These are phyloP conservation scores for Umbelopsis isabellina DNA, from an alignment of 192 early-diverging fungal genomes.

Conservation along the genomic window DNA sequence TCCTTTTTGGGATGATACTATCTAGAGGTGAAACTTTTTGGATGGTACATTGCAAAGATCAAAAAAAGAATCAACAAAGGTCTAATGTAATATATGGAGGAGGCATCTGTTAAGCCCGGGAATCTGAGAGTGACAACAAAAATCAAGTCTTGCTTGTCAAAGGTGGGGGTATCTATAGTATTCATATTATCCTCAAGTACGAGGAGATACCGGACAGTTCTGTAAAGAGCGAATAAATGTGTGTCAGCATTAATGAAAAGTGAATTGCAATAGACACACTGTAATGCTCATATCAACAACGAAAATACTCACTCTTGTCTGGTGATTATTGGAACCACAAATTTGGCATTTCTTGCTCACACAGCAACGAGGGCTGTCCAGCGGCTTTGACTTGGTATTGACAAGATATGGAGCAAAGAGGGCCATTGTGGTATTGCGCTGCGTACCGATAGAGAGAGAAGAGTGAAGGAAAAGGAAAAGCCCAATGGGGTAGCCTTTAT, in stretches of 20 bases:
- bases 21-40: no score
- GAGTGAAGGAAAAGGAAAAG: conserved; percentile 14
- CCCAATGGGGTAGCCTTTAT: conserved; percentile 5
- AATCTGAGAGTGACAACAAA: not conserved
- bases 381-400: conserved; percentile 2
- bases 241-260: not conserved
- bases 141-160: not conserved
- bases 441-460: not conserved
- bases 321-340: conserved; percentile 36
- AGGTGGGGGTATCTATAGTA: not conserved
- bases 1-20: no score
- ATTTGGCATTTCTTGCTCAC: conserved; percentile 29
- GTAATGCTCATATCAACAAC: not conserved
- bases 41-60: no score
- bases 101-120: not conserved
- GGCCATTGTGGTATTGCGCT: not conserved
- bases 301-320: conserved; percentile 36
- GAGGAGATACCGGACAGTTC: conserved; percentile 36
- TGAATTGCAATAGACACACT: not conserved
- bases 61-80: no score
- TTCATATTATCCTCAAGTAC: not conserved
- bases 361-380: not conserved
- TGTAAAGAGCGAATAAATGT: not conserved
- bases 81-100: not conserved
- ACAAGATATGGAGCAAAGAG: not conserved